Base-by-base conservation (phyloP, 2,329 filamentous ascomycete species). In the Sarocladium strictum region DNA sequence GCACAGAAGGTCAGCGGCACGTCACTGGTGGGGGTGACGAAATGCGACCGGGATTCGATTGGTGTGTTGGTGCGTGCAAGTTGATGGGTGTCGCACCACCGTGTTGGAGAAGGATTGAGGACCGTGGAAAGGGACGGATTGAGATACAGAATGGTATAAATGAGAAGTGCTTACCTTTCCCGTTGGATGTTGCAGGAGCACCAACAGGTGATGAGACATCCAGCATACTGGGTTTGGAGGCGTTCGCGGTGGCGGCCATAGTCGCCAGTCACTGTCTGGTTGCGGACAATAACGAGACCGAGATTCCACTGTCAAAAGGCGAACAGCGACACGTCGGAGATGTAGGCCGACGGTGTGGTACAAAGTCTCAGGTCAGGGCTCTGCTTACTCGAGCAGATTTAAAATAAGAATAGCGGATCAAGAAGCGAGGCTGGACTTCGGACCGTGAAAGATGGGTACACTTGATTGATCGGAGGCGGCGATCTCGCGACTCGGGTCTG, bases 21-120 rank as follows among this genome's bases (percentile, higher is more conserved):
- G 47, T 51, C 47, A 51, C 47, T 10, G 47, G 29, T 51, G 47
- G 26, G 47, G 47, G 47, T 21, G 3, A 7, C 14, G 23, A 21
- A 32, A 35, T 27, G 47, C 47, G 47, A 51, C 47, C 47, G 27
- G 29, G 47, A 33, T 51, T 17, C 5, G n/a, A n/a, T n/a, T n/a
- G 29, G 27, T 33, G 27, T 21, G 47, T 43, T 5, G 40, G n/a
- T 6, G n/a, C 21, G 43, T 35, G 27, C 27, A 35, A 21, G 27
- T 12, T 51, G 47, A 51, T n/a, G 43, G 43, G 19, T 3, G 9
- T 29, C 23, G 17, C n/a, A 29, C 47, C 26, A 23, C 47, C 19
- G 19, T 14, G 21, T 51, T 51, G 47, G 27, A 51, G 15, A 9
- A 23, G 27, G 27, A 23, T 35, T 23, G 29, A 15, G 19, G 2